These are phyloP conservation scores for Silene conica DNA, from an alignment of 148 eudicot genomes.

Conservation along the genomic window DNA sequence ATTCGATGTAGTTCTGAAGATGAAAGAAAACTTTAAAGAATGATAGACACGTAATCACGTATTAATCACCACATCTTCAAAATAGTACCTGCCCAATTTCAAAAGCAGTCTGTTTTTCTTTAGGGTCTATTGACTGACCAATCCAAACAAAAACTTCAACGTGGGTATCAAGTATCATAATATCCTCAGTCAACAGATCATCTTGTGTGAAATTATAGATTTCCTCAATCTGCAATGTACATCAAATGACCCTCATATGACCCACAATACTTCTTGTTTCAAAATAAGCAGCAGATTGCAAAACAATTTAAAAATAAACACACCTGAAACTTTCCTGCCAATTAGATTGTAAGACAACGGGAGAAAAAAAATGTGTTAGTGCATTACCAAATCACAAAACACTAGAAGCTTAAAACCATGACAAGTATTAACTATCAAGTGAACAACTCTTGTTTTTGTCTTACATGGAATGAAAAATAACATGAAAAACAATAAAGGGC, in stretches of 20 bases:
- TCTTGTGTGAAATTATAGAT: constrained; percentile 90
- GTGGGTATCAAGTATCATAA: constrained; percentile 90
- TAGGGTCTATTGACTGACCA: constrained; percentile 83
- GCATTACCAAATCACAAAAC: neutral
- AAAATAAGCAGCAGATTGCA: neutral
- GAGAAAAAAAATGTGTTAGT: constrained; percentile 32
- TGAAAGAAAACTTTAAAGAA: constrained; percentile 6
- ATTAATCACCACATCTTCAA: constrained; percentile 7
- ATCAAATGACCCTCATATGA: constrained; percentile 6
- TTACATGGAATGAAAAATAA: neutral
- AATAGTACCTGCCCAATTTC: constrained; percentile 78
- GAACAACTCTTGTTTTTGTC: neutral
- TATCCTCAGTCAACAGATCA: constrained; percentile 93
- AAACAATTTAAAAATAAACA: constrained; percentile 12
- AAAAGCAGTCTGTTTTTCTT: constrained; percentile 87
- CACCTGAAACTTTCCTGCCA: constrained; percentile 92
- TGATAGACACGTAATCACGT: neutral
- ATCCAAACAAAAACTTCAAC: constrained; percentile 95
- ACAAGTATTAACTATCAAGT: neutral
- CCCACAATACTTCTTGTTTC: neutral
- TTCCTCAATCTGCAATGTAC: constrained; percentile 70
- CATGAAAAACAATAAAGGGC: constrained; percentile 13
- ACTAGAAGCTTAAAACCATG: constrained; percentile 2
- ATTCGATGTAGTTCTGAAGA: constrained; percentile 75
- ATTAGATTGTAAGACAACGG: constrained; percentile 28